These are phyloP conservation scores for Ophiostoma tasmaniense DNA, from an alignment of 2,329 filamentous ascomycete species.

Conservation along the genomic window DNA sequence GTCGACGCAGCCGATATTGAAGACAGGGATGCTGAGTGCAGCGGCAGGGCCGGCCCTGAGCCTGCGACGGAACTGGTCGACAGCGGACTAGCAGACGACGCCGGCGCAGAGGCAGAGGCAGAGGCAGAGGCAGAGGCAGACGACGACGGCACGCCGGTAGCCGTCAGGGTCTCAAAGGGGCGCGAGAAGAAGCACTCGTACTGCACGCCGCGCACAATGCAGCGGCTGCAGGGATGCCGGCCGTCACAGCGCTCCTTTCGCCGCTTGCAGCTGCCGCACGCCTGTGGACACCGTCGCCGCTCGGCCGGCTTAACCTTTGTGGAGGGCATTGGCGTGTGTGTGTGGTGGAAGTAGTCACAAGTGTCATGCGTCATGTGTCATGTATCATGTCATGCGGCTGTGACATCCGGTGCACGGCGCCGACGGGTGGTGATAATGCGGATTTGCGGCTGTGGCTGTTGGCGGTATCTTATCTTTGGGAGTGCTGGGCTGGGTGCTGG, in stretches of 20 bases:
- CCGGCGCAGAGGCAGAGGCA: background rate
- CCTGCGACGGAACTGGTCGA: constrained; percentile 8
- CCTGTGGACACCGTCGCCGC: constrained; percentile 24
- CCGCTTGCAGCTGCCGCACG: constrained; percentile 25
- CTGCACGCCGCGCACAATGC: constrained; percentile 22
- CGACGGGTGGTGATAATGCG: background rate
- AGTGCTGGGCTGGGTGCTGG: background rate
- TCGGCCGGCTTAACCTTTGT: constrained; percentile 21
- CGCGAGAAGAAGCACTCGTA: constrained; percentile 22
- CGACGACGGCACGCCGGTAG: background rate
- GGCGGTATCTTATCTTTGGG: background rate
- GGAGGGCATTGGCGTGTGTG: constrained; percentile 21
- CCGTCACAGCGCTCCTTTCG: constrained; percentile 28
- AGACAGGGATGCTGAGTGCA: no score
- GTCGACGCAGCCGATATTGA: no score
- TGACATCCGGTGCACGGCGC: background rate
- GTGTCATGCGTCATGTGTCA: background rate
- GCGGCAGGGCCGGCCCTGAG: background rate
- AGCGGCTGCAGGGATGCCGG: constrained; percentile 24
- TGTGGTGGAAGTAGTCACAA: background rate
- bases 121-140: background rate
- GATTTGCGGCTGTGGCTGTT: background rate
- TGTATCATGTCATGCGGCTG: no score
- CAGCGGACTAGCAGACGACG: constrained; percentile 5
- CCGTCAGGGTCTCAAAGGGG: constrained; percentile 6